Evolutionary conservation across 495 filamentous ascomycete genomes (phyloP).

Genomic region (Neurospora sp.): DNA sequence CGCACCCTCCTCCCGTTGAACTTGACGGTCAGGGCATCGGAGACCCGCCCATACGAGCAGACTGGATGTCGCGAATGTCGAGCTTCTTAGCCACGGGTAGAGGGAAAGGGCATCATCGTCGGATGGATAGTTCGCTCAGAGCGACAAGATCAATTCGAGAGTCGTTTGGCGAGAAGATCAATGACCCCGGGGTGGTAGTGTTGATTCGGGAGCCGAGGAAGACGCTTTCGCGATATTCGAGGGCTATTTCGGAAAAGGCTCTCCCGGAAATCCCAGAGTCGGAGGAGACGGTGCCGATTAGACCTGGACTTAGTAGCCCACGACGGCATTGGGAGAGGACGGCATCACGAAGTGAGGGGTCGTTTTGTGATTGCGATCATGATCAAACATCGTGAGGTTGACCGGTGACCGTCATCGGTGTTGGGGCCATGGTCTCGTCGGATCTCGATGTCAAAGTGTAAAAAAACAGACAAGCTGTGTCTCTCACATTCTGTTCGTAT

Average conservation of each 20-base stretch:
- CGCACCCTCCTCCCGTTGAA: constrained; percentile 17
- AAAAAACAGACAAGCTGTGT: background rate
- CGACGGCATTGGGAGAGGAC: background rate
- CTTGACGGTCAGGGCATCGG: constrained; percentile 17
- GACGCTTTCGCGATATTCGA: constrained; percentile 2
- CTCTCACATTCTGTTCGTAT: background rate
- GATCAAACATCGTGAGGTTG: background rate
- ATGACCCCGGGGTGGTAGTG: constrained; percentile 14
- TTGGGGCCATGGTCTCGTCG: background rate
- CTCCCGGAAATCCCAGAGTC: background rate
- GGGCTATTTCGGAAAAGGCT: background rate
- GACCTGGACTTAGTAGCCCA: background rate
- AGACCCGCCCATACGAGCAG: constrained; percentile 1
- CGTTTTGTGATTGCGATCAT: background rate
- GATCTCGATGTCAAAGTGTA: background rate
- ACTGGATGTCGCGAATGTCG: constrained; percentile 6
- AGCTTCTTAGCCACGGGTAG: background rate
- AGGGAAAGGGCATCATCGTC: background rate
- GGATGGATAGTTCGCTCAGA: background rate
- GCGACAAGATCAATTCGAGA: constrained; percentile 8
- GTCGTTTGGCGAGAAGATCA: constrained; percentile 21
- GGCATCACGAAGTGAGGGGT: background rate
- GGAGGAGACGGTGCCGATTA: background rate
- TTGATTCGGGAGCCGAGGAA: constrained; percentile 3
- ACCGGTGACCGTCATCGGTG: background rate